These are phyloP conservation scores for Dendrostoma leiphaemia DNA, from an alignment of 2,329 filamentous ascomycete species.

Conservation along the genomic window DNA sequence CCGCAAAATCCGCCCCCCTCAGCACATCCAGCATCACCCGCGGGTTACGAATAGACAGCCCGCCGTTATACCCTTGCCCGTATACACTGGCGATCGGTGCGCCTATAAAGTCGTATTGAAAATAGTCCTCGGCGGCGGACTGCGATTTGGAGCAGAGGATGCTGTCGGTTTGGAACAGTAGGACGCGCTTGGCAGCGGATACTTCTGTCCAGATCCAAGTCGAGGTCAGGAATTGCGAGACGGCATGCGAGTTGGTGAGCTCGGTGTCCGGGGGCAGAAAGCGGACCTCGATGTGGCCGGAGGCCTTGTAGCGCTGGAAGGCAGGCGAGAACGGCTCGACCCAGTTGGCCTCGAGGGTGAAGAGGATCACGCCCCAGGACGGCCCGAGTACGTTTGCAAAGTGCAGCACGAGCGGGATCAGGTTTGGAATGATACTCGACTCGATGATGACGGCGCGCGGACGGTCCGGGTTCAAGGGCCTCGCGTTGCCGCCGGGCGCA, in stretches of 20 bases:
- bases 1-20: slow-evolving; percentile 19
- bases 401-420: slow-evolving; percentile 26
- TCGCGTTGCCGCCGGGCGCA: not conserved
- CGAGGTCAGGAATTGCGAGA: slow-evolving; percentile 31
- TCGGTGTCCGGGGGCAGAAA: slow-evolving; percentile 29
- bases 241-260: slow-evolving; percentile 29
- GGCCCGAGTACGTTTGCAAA: slow-evolving; percentile 32
- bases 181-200: slow-evolving; percentile 25
- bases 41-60: slow-evolving; percentile 30
- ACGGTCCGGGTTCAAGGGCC: slow-evolving; percentile 1
- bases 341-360: slow-evolving; percentile 30
- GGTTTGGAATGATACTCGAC: slow-evolving; percentile 23
- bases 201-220: slow-evolving; percentile 33
- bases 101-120: slow-evolving; percentile 31
- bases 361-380: slow-evolving; percentile 39
- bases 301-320: slow-evolving; percentile 31
- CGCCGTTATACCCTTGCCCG: slow-evolving; percentile 30
- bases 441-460: slow-evolving; percentile 18
- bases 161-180: slow-evolving; percentile 34
- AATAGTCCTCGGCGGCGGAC: slow-evolving; percentile 29
- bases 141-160: slow-evolving; percentile 29
- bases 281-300: slow-evolving; percentile 32
- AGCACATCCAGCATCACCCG: slow-evolving; percentile 24
- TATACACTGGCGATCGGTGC: slow-evolving; percentile 27
- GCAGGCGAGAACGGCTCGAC: slow-evolving; percentile 26